Conservation (phyloP, 345 rosid genomes). For the Moricandia arvensis region DNA sequence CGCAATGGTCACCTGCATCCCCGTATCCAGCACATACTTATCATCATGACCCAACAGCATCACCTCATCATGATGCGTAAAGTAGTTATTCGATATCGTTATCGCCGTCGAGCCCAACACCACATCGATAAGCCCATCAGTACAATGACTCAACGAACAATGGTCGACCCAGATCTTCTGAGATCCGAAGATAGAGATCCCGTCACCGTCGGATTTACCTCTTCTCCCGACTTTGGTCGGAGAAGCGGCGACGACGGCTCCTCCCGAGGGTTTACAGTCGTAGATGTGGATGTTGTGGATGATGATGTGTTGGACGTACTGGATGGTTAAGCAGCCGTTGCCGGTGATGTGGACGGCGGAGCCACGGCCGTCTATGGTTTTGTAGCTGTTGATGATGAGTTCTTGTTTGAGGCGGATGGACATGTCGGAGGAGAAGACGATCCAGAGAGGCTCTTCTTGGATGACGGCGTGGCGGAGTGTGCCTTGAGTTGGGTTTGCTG, state of each 20-base stretch:
- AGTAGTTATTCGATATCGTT: slow-evolving; percentile 71
- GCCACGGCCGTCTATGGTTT: slow-evolving; percentile 86
- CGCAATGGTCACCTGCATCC: slow-evolving; percentile 89
- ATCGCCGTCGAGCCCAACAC: slow-evolving; percentile 85
- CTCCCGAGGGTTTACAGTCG: slow-evolving; percentile 75
- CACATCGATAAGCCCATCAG: slow-evolving; percentile 78
- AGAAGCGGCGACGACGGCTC: slow-evolving; percentile 53
- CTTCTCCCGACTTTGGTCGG: slow-evolving; percentile 60
- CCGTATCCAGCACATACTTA: slow-evolving; percentile 45
- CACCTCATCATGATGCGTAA: slow-evolving; percentile 73
- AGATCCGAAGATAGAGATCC: slow-evolving; percentile 69
- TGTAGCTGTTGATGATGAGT: slow-evolving; percentile 70
- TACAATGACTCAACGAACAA: slow-evolving; percentile 60
- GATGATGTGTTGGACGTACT: slow-evolving; percentile 65
- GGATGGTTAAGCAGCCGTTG: slow-evolving; percentile 69
- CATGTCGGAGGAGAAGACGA: slow-evolving; percentile 63
- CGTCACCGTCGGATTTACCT: slow-evolving; percentile 81
- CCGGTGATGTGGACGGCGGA: slow-evolving; percentile 64
- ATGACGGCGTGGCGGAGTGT: slow-evolving; percentile 75
- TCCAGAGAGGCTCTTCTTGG: slow-evolving; percentile 81
- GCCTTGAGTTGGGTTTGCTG: slow-evolving; percentile 67
- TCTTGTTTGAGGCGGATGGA: slow-evolving; percentile 62
- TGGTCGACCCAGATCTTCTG: slow-evolving; percentile 81
- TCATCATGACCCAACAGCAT: slow-evolving; percentile 73
- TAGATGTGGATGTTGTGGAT: slow-evolving; percentile 77